A percentile compares a stretch with the other conserved stretches of the same genome.
Evolutionary conservation across 768 basidiomycete genomes (phyloP).

Genomic region (Thelephora aurantiotincta): DNA sequence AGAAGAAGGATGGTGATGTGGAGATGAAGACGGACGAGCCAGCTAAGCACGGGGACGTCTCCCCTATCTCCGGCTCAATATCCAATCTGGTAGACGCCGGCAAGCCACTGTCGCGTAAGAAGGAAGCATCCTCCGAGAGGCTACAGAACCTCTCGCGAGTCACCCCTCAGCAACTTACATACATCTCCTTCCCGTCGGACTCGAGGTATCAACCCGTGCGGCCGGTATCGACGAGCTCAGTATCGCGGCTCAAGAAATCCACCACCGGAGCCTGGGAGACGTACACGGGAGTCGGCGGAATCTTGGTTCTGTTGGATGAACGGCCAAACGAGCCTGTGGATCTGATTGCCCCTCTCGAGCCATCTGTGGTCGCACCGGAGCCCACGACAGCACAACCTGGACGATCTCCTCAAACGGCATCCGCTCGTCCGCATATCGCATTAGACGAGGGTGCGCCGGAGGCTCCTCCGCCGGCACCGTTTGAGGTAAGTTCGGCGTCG

Average conservation of each 20-base stretch:
- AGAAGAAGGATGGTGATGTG: conserved; percentile 52
- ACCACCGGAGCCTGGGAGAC: conserved; percentile 34
- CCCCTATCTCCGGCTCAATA: conserved; percentile 40
- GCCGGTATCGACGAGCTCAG: conserved; percentile 38
- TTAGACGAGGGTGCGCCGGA: conserved; percentile 62
- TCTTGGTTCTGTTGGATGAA: conserved; percentile 69
- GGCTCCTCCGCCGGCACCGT: conserved; percentile 53
- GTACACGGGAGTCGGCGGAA: conserved; percentile 74
- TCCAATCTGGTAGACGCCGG: conserved; percentile 28
- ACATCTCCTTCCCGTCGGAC: conserved; percentile 68
- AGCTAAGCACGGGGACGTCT: conserved; percentile 38
- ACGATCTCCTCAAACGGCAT: conserved; percentile 2
- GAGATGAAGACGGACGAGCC: conserved; percentile 64
- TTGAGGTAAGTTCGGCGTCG: conserved; percentile 49
- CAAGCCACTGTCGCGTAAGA: conserved; percentile 39
- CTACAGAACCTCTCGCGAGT: conserved; percentile 86
- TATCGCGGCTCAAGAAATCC: conserved; percentile 11
- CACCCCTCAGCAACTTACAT: conserved; percentile 75
- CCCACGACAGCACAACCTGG: conserved; percentile 19
- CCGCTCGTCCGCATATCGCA: conserved; percentile 36
- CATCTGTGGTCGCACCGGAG: conserved; percentile 12
- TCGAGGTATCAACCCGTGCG: conserved; percentile 85
- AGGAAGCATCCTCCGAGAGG: conserved; percentile 64
- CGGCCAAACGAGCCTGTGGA: conserved; percentile 58
- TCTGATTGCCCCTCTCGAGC: conserved; percentile 46